A percentile compares a stretch with the other conserved stretches of the same genome.
Conservation (phyloP, 306 rosid genomes). For the Astragalus membranaceus region DNA sequence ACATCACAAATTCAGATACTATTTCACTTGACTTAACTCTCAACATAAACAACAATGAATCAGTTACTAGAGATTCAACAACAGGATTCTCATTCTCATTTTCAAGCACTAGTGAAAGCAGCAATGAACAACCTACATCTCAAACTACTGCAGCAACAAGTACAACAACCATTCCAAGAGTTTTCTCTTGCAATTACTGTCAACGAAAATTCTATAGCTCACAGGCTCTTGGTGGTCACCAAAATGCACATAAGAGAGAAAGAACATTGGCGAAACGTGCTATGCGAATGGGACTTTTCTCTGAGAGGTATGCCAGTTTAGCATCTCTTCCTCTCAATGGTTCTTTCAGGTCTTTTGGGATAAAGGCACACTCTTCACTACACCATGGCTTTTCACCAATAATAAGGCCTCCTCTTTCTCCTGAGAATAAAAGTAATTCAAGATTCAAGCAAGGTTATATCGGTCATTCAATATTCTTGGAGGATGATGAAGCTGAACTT, state of each 20-base stretch:
- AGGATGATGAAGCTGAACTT: slow-evolving; percentile 59
- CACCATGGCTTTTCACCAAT: slow-evolving; percentile 47
- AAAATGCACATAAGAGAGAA: slow-evolving; percentile 86
- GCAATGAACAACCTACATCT: slow-evolving; percentile 54
- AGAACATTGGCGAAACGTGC: slow-evolving; percentile 76
- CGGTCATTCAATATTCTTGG: slow-evolving; percentile 61
- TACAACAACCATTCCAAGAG: slow-evolving; percentile 22
- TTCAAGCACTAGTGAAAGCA: slow-evolving; percentile 81
- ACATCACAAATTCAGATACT: slow-evolving; percentile 25
- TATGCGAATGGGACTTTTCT: slow-evolving; percentile 65
- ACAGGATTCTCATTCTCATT: slow-evolving; percentile 60
- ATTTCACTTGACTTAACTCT: slow-evolving; percentile 66
- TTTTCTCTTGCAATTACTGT: slow-evolving; percentile 84
- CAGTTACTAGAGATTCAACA: slow-evolving; percentile 34
- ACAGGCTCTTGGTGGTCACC: slow-evolving; percentile 96
- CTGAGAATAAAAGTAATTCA: slow-evolving; percentile 38
- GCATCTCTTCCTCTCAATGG: slow-evolving; percentile 83
- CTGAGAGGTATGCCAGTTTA: slow-evolving; percentile 59
- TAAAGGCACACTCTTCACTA: slow-evolving; percentile 78
- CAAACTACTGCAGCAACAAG: slow-evolving; percentile 32
- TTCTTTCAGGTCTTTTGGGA: slow-evolving; percentile 65
- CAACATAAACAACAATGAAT: slow-evolving; percentile 42
- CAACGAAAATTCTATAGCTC: slow-evolving; percentile 84
- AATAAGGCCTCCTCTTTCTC: slow-evolving; percentile 32
- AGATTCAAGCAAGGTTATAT: slow-evolving; percentile 52